A percentile compares a stretch with the other conserved stretches of the same genome.
phyloP scores from a whole-genome alignment of 192 early-diverging fungal genomes.

The Allomyces macrogynus region DNA sequence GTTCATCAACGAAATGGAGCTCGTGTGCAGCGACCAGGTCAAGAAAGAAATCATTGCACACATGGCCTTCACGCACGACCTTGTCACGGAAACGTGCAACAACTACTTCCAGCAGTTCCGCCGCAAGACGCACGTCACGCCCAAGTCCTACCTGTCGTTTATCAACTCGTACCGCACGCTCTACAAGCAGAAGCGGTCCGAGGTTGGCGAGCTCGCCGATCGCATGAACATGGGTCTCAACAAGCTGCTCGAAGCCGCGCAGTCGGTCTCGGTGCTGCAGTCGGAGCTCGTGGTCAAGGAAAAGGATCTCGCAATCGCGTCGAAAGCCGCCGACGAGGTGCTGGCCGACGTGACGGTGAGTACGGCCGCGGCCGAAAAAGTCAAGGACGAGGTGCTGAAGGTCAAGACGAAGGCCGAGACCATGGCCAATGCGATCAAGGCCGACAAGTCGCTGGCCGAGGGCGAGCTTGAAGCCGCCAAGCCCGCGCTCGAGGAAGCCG shows the following conservation, averaged over 20 bases:
- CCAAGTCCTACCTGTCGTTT: conserved; percentile 94
- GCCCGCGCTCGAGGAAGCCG: conserved; percentile 88
- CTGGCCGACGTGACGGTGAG: conserved; percentile 84
- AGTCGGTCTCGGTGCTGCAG: conserved; percentile 84
- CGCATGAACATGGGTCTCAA: conserved; percentile 95
- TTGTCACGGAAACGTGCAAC: conserved; percentile 64
- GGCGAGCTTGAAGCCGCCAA: conserved; percentile 84
- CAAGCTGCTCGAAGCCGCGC: conserved; percentile 80
- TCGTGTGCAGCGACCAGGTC: conserved; percentile 48
- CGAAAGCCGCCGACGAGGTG: conserved; percentile 78
- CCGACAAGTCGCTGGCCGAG: conserved; percentile 56
- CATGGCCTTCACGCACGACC: conserved; percentile 79
- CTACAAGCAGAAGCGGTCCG: conserved; percentile 77
- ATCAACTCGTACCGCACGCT: conserved; percentile 77
- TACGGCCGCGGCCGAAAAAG: conserved; percentile 79
- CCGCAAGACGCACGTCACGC: conserved; percentile 68
- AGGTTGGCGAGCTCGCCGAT: conserved; percentile 91
- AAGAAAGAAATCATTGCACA: conserved; percentile 53
- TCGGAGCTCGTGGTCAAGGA: conserved; percentile 67
- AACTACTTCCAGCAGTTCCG: conserved; percentile 63
- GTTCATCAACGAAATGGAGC: conserved; percentile 74
- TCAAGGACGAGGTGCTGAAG: conserved; percentile 57
- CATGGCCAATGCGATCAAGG: conserved; percentile 54
- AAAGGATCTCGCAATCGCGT: conserved; percentile 66
- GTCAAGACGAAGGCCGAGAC: conserved; percentile 52